These are phyloP conservation scores for Blattamonas nauphoetae DNA, from an alignment of 78 protist genomes.

Conservation along the genomic window DNA sequence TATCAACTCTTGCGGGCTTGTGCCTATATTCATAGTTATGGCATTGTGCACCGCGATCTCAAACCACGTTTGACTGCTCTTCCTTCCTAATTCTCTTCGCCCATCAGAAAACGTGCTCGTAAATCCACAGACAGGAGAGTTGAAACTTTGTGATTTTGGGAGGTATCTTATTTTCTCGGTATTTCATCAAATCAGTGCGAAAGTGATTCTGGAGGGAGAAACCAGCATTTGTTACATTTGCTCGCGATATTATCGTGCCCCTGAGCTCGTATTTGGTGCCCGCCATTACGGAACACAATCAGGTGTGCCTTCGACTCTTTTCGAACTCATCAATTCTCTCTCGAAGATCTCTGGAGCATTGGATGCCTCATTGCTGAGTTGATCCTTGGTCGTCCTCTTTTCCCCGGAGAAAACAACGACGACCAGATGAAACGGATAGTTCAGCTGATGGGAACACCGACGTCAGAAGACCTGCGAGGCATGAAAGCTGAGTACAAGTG, in stretches of 20 bases:
- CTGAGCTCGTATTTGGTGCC: slow-evolving; percentile 29
- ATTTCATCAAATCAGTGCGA: slow-evolving; percentile 46
- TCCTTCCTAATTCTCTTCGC: too few relatives aligned
- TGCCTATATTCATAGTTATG: slow-evolving; percentile 55
- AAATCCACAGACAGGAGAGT: slow-evolving; percentile 64
- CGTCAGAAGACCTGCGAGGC: too few relatives aligned
- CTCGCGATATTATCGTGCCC: slow-evolving; percentile 56
- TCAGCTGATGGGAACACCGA: slow-evolving; percentile 21
- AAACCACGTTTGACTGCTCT: too few relatives aligned
- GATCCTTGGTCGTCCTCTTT: not conserved
- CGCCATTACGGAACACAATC: slow-evolving; percentile 3
- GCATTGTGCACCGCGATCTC: slow-evolving; percentile 79
- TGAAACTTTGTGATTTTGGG: slow-evolving; percentile 98
- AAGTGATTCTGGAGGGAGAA: slow-evolving; percentile 77
- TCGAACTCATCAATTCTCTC: too few relatives aligned
- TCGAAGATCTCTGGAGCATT: slow-evolving; percentile 16
- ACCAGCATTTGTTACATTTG: slow-evolving; percentile 96
- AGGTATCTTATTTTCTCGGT: not conserved
- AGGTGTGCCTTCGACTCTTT: not conserved
- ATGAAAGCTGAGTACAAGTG: too few relatives aligned
- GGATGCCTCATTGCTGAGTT: slow-evolving; percentile 19
- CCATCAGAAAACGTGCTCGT: slow-evolving; percentile 77
- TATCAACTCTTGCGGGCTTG: slow-evolving; percentile 86
- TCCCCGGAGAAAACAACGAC: slow-evolving; percentile 1
- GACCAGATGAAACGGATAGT: slow-evolving; percentile 8